Evolutionary conservation across 73 alveolate species (phyloP).

Genomic region (Blepharisma stoltei): DNA sequence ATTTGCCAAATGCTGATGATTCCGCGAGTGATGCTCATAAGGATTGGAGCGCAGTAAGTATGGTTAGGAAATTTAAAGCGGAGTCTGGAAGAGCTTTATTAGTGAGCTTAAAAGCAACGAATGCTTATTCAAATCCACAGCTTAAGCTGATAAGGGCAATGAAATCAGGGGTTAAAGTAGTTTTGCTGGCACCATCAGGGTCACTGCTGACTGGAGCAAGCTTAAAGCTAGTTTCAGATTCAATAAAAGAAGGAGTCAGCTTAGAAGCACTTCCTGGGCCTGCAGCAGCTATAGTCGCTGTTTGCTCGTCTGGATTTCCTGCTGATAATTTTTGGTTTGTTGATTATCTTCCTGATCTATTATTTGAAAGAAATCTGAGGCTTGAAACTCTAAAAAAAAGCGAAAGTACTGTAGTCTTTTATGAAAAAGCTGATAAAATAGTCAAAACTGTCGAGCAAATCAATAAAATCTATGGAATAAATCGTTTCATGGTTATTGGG

Average conservation of each 20-base stretch:
- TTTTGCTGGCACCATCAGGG: conserved; percentile 84
- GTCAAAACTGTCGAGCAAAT: conserved; percentile 33
- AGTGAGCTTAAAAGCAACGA: conserved; percentile 65
- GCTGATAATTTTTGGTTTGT: conserved; percentile 62
- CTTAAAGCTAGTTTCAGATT: conserved; percentile 55
- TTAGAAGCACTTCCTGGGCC: conserved; percentile 89
- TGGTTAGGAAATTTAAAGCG: conserved; percentile 52
- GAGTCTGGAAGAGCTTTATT: conserved; percentile 79
- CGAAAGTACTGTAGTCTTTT: conserved; percentile 50
- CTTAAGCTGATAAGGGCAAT: conserved; percentile 58
- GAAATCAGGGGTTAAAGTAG: conserved; percentile 73
- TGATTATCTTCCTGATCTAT: conserved; percentile 63
- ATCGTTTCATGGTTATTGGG: conserved; percentile 57
- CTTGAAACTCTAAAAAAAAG: conserved; percentile 38
- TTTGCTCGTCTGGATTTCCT: conserved; percentile 74
- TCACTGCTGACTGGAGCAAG: conserved; percentile 86
- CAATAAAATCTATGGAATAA: conserved; percentile 57
- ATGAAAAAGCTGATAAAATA: conserved; percentile 61
- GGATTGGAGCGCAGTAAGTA: conserved; percentile 46
- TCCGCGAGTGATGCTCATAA: conserved; percentile 36
- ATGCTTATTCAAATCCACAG: conserved; percentile 71
- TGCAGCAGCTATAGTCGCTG: conserved; percentile 68
- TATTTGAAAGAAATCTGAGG: conserved; percentile 37
- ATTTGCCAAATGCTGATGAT: conserved; percentile 42
- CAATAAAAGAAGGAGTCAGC: conserved; percentile 56